Percentiles rank a stretch among this genome's conserved stretches.
Evolutionary conservation across 148 eudicot species (phyloP).

Genomic region (Chenopodium quinoa): DNA sequence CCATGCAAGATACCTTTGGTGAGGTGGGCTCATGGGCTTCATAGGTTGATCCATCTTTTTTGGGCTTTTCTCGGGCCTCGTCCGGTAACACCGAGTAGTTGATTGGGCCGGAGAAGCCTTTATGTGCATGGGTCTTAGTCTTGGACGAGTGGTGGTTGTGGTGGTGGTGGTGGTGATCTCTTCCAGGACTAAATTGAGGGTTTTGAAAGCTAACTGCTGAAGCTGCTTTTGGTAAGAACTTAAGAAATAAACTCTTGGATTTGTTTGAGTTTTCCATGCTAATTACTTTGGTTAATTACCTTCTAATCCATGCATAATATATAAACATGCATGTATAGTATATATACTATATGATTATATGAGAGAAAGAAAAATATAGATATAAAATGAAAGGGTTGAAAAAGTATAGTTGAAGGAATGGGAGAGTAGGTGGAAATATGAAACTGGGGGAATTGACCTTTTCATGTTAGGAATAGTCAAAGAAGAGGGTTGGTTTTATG

Average conservation of each 20-base stretch:
- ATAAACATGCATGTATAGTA: background rate
- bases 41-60: slow-evolving; percentile 5
- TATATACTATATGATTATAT: background rate
- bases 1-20: slow-evolving; percentile 88
- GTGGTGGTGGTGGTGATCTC: slow-evolving; percentile 26
- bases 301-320: background rate
- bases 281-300: background rate
- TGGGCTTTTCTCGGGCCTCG: slow-evolving; percentile 53
- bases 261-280: slow-evolving; percentile 32
- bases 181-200: slow-evolving; percentile 58
- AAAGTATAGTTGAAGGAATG: background rate
- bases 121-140: slow-evolving; percentile 30
- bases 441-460: slow-evolving; percentile 10
- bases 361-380: background rate
- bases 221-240: slow-evolving; percentile 55
- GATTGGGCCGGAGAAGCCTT: slow-evolving; percentile 56
- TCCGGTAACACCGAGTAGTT: slow-evolving; percentile 44
- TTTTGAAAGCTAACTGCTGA: slow-evolving; percentile 55
- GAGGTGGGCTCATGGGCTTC: slow-evolving; percentile 65
- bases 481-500: background rate
- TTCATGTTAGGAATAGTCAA: slow-evolving; percentile 14
- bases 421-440: slow-evolving; percentile 3
- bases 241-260: slow-evolving; percentile 50
- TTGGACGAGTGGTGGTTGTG: slow-evolving; percentile 32
- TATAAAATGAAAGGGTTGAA: background rate